A percentile compares a stretch with the other conserved stretches of the same genome.
Conservation (phyloP, 176 grass and related monocot genomes). For the Ensete glaucum region DNA sequence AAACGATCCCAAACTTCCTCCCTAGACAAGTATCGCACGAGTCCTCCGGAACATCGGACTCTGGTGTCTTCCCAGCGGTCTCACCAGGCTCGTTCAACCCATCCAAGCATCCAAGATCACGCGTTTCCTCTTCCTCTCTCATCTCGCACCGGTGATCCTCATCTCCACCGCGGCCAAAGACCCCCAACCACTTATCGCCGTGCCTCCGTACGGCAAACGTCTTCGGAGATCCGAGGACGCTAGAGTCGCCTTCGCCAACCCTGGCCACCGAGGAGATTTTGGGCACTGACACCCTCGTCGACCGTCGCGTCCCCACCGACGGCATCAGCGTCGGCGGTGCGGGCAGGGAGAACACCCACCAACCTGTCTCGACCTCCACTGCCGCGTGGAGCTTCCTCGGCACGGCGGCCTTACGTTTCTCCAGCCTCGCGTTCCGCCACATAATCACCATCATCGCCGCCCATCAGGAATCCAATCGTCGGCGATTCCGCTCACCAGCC, state of each 20-base stretch:
- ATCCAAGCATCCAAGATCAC: not conserved
- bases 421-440: conserved; percentile 28
- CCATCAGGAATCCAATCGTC: not conserved
- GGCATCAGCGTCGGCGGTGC: conserved; percentile 45
- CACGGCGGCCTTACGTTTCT: conserved; percentile 12
- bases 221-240: conserved; percentile 44
- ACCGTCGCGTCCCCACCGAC: conserved; percentile 56
- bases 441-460: conserved; percentile 9
- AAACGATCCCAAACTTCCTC: conserved; percentile 49
- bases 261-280: conserved; percentile 10
- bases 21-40: conserved; percentile 3
- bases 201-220: conserved; percentile 32
- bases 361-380: conserved; percentile 7
- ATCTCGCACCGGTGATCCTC: not conserved
- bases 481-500: not conserved
- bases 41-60: not conserved
- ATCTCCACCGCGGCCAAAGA: conserved; percentile 3
- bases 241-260: not conserved
- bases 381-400: not conserved
- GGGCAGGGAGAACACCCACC: conserved; percentile 5
- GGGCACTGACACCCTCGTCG: conserved; percentile 65
- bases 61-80: not conserved
- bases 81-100: not conserved
- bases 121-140: not conserved
- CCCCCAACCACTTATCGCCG: conserved; percentile 6